Conservation (phyloP, 2,329 filamentous ascomycete genomes). For the Sporothrix luriei region DNA sequence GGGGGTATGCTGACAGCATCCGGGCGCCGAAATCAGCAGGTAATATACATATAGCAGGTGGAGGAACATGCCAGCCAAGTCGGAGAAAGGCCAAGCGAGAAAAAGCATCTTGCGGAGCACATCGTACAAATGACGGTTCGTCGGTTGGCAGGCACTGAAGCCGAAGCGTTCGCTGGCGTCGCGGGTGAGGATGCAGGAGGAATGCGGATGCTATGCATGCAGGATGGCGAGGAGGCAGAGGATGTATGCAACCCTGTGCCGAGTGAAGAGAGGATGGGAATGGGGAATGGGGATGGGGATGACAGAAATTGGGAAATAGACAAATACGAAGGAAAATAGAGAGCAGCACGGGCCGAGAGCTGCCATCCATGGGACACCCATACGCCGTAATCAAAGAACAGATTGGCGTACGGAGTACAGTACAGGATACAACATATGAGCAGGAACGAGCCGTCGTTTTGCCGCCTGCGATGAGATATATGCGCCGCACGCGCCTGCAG, state of each 20-base stretch:
- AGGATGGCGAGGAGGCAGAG: conserved; percentile 14
- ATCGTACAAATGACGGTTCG: neutral
- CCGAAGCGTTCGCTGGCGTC: conserved; percentile 14
- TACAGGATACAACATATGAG: too few species aligned
- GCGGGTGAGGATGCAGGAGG: neutral
- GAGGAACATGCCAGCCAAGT: too few species aligned
- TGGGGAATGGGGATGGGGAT: neutral
- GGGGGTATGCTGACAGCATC: conserved; percentile 4
- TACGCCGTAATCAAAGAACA: conserved; percentile 4
- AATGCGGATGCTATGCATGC: conserved; percentile 19
- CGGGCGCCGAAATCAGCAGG: neutral
- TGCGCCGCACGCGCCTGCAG: conserved; percentile 7
- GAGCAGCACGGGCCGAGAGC: conserved; percentile 18
- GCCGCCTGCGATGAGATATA: conserved; percentile 14
- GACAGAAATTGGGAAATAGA: neutral
- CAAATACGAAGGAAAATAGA: neutral
- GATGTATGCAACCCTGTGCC: conserved; percentile 16
- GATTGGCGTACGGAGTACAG: neutral
- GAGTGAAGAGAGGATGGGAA: conserved; percentile 6
- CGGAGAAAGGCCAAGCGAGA: neutral
- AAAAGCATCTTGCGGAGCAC: neutral
- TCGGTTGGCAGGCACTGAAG: conserved; percentile 1
- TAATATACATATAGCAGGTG: too few species aligned
- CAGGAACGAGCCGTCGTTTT: neutral
- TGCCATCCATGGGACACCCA: conserved; percentile 1